Percentiles rank a stretch among this genome's conserved stretches.
These are phyloP conservation scores for Uronychia binucleata DNA, from an alignment of 73 alveolate genomes.

Conservation along the genomic window DNA sequence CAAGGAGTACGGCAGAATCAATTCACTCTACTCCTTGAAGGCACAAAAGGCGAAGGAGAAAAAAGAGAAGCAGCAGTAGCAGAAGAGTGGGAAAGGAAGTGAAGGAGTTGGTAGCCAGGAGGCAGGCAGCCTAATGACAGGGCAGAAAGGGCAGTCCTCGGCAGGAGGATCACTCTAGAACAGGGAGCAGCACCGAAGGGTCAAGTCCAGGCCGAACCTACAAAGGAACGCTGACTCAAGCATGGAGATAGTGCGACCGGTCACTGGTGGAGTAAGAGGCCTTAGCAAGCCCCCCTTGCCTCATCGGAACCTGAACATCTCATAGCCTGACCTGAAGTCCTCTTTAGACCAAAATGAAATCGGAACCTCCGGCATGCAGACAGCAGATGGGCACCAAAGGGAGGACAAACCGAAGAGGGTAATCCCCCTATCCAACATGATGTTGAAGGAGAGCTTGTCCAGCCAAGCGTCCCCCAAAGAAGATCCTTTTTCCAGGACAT, in stretches of 20 bases:
- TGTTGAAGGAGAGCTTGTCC: conserved; percentile 55
- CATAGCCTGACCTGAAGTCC: background rate
- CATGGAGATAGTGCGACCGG: background rate
- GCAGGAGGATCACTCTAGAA: too few relatives aligned
- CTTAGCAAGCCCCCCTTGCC: background rate
- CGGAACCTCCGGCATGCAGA: background rate
- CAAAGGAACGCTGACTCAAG: background rate
- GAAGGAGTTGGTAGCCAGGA: background rate
- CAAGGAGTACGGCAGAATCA: conserved; percentile 55
- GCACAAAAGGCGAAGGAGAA: conserved; percentile 19
- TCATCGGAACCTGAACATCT: background rate
- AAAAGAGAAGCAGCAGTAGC: conserved; percentile 7
- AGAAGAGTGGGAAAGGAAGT: background rate
- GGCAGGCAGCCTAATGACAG: too few relatives aligned
- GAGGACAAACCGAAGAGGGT: background rate
- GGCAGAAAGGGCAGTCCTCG: too few relatives aligned
- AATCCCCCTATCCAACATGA: conserved; percentile 42
- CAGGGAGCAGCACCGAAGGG: too few relatives aligned
- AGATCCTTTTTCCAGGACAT: background rate
- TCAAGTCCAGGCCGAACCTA: background rate
- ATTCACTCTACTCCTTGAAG: conserved; percentile 1
- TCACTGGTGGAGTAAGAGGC: background rate
- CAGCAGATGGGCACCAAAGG: background rate
- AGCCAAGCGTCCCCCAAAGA: conserved; percentile 8
- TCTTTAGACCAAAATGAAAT: background rate